These are phyloP conservation scores for Magnolia changhungtana DNA, from an alignment of 164 flowering plant genomes.

Conservation along the genomic window DNA sequence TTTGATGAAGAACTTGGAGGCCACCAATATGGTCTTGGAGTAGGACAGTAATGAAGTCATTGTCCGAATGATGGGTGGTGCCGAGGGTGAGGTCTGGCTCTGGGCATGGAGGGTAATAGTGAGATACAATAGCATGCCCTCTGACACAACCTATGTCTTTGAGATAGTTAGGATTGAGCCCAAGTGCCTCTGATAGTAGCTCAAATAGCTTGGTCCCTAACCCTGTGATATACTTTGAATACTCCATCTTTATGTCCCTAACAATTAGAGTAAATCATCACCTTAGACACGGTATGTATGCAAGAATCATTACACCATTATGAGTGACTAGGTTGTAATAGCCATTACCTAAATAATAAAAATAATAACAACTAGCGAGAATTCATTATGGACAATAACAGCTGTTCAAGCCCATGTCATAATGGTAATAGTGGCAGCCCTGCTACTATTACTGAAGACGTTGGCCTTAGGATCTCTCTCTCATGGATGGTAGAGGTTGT, in stretches of 20 bases:
- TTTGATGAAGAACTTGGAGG: constrained; percentile 22
- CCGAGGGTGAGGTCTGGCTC: constrained; percentile 28
- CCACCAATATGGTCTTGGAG: constrained; percentile 28
- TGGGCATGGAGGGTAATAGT: constrained; percentile 18
- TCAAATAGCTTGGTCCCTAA: constrained; percentile 19
- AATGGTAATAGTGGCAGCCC: too few relatives aligned
- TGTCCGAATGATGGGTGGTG: constrained; percentile 26
- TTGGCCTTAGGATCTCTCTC: too few relatives aligned
- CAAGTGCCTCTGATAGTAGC: constrained; percentile 33
- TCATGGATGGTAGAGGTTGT: too few relatives aligned
- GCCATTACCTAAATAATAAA: background rate
- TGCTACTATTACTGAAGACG: too few relatives aligned
- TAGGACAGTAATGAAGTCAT: constrained; percentile 26
- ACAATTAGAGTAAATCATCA: too few relatives aligned
- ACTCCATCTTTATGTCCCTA: constrained; percentile 22
- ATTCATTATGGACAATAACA: too few relatives aligned
- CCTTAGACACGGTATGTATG: too few relatives aligned
- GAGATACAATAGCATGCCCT: background rate
- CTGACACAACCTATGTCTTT: constrained; percentile 18
- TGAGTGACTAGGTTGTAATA: too few relatives aligned
- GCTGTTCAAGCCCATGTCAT: too few relatives aligned
- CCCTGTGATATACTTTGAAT: background rate
- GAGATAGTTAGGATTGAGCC: constrained; percentile 26
- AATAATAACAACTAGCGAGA: background rate
- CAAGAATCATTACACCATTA: too few relatives aligned